Base-by-base conservation (phyloP, 2,329 filamentous ascomycete genomes). In the Fonsecaea pedrosoi region DNA sequence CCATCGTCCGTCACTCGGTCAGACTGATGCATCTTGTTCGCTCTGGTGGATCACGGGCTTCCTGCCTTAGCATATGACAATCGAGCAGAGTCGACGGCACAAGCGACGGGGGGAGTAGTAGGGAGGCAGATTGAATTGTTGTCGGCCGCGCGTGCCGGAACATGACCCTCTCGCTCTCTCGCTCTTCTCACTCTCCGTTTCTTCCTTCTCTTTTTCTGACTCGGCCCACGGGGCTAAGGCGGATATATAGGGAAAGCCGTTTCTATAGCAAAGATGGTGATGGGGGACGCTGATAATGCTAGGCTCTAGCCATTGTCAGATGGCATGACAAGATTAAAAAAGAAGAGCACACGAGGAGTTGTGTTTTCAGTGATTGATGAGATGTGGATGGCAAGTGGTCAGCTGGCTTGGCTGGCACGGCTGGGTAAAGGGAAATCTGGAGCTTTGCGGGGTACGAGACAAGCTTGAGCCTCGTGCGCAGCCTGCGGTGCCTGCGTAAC, bases 91-190 rank as follows among this genome's bases (percentile, higher is more conserved):
- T 32, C 21, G 40, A 45, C 57, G 57, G 57, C n/a, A 50, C 59
- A 61, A 38, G 59, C 42, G 42, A 61, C 45, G 59, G 30, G 59
- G 59, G 59, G 59, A 61, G 59, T 61, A 53, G 59, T 61, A 61
- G 59, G 59, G 42, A 61, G 45, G 38, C 40, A 45, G 57, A 34
- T 38, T 50, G 40, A 48, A 10, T 42, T 25, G 45, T 50, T 50
- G 45, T 50, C 45, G 45, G 45, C 18, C 45, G 21, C 3, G 18
- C 45, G 9, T 50, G 45, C 45, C 45, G 45, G 45, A 25, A 10
- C 45, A 50, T 50, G 45, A 50, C 45, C 45, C 45, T 50, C 15
- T 25, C 25, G 25, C 25, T 25, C 25, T 25, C 25, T 25, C 25
- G 25, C 2, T 25, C 25, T 25, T 25, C 25, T 25, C 25, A 25